Conservation (phyloP, 176 grass and related monocot genomes). For the Stipa capillata region DNA sequence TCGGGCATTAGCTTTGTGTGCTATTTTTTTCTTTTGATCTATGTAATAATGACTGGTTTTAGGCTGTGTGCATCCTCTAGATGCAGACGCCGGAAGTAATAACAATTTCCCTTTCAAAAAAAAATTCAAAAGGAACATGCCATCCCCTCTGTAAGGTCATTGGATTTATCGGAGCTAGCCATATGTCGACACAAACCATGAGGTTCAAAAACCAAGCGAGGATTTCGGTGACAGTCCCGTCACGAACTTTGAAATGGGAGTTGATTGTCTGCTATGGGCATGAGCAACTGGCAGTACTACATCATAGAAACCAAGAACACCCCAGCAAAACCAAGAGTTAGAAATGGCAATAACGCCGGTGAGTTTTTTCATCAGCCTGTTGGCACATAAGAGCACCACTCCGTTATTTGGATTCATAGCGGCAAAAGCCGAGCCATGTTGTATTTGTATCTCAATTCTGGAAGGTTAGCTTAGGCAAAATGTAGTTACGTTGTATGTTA, state of each 20-base stretch:
- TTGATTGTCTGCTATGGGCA: constrained; percentile 89
- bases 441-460: background rate
- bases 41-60: too few relatives aligned
- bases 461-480: constrained; percentile 32
- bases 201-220: constrained; percentile 32
- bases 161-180: constrained; percentile 55
- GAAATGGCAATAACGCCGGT: background rate
- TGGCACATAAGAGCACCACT: background rate
- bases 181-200: constrained; percentile 42
- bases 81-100: too few relatives aligned
- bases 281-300: background rate
- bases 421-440: constrained; percentile 15
- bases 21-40: too few relatives aligned
- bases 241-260: constrained; percentile 75
- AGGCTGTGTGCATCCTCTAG: too few relatives aligned
- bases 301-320: background rate
- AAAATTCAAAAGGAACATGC: constrained; percentile 87
- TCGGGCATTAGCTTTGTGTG: too few relatives aligned
- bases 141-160: constrained; percentile 72
- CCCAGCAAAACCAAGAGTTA: background rate
- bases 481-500: constrained; percentile 21
- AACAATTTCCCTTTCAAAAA: too few relatives aligned
- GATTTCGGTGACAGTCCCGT: constrained; percentile 82
- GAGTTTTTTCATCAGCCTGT: background rate
- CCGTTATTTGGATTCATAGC: background rate